Conservation (phyloP, 2,329 filamentous ascomycete species). For the Alternaria arborescens region DNA sequence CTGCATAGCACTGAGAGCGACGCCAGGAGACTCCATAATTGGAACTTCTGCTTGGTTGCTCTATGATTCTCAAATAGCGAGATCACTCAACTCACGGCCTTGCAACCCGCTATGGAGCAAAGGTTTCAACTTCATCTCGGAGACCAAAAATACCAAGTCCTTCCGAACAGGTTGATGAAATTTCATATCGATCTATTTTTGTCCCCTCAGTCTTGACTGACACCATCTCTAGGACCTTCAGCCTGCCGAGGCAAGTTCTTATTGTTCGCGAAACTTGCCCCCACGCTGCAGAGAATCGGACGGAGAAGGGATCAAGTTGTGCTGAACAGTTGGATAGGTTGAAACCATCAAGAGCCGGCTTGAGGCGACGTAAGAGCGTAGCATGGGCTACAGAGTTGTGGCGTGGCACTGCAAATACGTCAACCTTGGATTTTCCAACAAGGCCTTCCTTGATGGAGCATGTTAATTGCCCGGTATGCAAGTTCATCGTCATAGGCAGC, state of each 20-base stretch:
- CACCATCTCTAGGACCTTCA: background rate
- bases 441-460: background rate
- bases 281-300: background rate
- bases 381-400: background rate
- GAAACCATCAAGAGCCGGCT: background rate
- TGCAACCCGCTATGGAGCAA: background rate
- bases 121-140: background rate
- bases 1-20: no score
- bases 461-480: background rate
- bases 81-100: background rate
- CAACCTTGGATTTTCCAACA: background rate
- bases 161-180: background rate
- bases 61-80: background rate
- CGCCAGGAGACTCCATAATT: background rate
- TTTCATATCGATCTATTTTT: background rate
- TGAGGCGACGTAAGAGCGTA: background rate
- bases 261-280: background rate
- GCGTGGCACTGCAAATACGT: background rate
- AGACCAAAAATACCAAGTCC: background rate
- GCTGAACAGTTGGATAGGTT: background rate
- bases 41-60: background rate
- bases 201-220: background rate
- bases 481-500: constrained; percentile 1
- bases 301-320: background rate
- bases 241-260: background rate